Percentiles rank a stretch among this genome's conserved stretches.
Conservation (phyloP, 371 early-diverging fungal genomes). For the Saksenaea oblongispora region DNA sequence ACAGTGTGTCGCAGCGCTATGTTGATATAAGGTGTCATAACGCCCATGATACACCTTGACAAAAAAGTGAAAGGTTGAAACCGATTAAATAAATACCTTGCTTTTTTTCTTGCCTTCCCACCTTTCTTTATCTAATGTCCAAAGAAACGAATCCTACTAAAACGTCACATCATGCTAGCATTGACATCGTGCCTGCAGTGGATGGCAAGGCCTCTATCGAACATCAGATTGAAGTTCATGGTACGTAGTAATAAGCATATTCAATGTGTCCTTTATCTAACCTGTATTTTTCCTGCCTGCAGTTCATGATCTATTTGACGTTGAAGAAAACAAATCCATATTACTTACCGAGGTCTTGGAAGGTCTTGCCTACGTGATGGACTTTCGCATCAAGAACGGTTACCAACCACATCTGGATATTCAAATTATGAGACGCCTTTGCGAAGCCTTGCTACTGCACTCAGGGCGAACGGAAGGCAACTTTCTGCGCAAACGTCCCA, state of each 20-base stretch:
- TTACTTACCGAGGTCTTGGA: conserved; percentile 85
- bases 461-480: conserved; percentile 71
- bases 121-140: conserved; percentile 10
- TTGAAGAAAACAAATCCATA: conserved; percentile 70
- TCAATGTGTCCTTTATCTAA: conserved; percentile 12
- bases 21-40: no score
- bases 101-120: not conserved
- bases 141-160: conserved; percentile 2
- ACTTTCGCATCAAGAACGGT: conserved; percentile 86
- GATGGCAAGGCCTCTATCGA: conserved; percentile 76
- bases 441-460: conserved; percentile 81
- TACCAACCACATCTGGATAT: conserved; percentile 81
- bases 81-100: not conserved
- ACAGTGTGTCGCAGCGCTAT: no score
- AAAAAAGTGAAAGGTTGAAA: no score
- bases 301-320: conserved; percentile 69
- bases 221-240: conserved; percentile 87
- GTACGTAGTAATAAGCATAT: conserved; percentile 40
- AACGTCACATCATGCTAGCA: conserved; percentile 25
- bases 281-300: conserved; percentile 8
- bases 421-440: conserved; percentile 81
- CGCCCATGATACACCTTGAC: no score
- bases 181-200: conserved; percentile 38
- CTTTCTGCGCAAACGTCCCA: conserved; percentile 60
- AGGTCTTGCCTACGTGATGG: conserved; percentile 92